A percentile compares a stretch with the other conserved stretches of the same genome.
Conservation (phyloP, 2,329 filamentous ascomycete genomes). For the Aspergillus brasiliensis region DNA sequence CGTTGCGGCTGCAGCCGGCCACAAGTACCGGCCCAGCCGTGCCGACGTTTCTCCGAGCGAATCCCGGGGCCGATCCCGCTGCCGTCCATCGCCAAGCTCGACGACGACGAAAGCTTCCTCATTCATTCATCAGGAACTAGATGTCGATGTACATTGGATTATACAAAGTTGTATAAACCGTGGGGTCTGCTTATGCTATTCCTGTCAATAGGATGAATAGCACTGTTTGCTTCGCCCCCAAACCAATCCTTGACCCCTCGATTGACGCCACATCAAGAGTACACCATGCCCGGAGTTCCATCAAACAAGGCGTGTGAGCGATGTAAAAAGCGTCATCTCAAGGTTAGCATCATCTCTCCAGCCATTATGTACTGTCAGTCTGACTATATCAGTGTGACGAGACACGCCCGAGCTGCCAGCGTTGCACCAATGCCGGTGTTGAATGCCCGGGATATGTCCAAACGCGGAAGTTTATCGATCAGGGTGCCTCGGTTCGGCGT, state of each 20-base stretch:
- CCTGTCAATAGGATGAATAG: not conserved
- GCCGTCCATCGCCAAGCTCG: conserved; percentile 4
- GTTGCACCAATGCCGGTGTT: conserved; percentile 39
- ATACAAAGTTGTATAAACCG: not conserved
- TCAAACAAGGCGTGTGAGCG: conserved; percentile 44
- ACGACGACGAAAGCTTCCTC: not conserved
- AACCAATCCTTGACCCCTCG: not conserved
- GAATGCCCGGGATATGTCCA: conserved; percentile 47
- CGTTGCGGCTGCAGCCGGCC: too few species aligned
- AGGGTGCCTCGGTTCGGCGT: conserved; percentile 43
- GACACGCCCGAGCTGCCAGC: conserved; percentile 40
- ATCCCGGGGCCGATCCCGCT: not conserved
- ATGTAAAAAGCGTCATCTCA: conserved; percentile 44
- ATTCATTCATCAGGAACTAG: not conserved
- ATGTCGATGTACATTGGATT: not conserved
- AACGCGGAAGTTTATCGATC: conserved; percentile 47
- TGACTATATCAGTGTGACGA: conserved; percentile 41
- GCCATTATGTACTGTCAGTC: not conserved
- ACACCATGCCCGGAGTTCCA: conserved; percentile 41
- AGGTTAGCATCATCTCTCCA: conserved; percentile 26
- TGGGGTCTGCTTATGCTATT: not conserved
- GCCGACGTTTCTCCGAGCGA: conserved; percentile 6
- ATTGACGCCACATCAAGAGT: conserved; percentile 7
- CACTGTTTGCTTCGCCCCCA: not conserved
- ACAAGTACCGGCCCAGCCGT: too few species aligned